These are phyloP conservation scores for Amanita phalloides DNA, from an alignment of 768 basidiomycete genomes.

Conservation along the genomic window DNA sequence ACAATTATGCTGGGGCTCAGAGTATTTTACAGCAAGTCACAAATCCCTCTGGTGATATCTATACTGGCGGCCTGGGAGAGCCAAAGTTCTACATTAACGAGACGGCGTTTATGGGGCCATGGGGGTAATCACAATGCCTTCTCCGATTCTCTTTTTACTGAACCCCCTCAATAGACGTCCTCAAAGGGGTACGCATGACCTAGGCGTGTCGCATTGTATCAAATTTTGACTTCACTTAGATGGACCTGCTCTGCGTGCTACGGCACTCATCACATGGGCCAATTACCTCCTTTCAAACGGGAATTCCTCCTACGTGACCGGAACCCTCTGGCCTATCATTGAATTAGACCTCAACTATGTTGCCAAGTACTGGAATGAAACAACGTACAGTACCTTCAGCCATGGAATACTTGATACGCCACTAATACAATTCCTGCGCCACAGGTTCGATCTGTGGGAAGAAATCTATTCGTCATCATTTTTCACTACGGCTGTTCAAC, in stretches of 20 bases:
- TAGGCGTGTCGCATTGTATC: background rate
- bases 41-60: constrained; percentile 55
- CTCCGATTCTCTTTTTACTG: background rate
- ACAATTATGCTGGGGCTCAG: constrained; percentile 44
- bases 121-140: constrained; percentile 23
- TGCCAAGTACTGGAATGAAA: constrained; percentile 53
- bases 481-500: constrained; percentile 74
- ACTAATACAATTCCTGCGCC: background rate
- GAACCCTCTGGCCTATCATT: constrained; percentile 60
- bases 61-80: constrained; percentile 60
- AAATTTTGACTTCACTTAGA: constrained; percentile 24
- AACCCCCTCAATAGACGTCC: constrained; percentile 27
- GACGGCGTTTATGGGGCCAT: constrained; percentile 12
- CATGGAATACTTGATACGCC: constrained; percentile 7
- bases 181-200: constrained; percentile 37
- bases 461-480: constrained; percentile 64
- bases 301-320: constrained; percentile 33
- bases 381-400: constrained; percentile 26
- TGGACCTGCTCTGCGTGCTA: constrained; percentile 64
- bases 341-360: constrained; percentile 70
- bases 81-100: constrained; percentile 62
- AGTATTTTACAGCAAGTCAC: constrained; percentile 43
- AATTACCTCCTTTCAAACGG: constrained; percentile 42
- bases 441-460: constrained; percentile 68
- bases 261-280: constrained; percentile 54